These are phyloP conservation scores for Pyrenophora tritici-repentis DNA, from an alignment of 2,329 filamentous ascomycete species.

Conservation along the genomic window DNA sequence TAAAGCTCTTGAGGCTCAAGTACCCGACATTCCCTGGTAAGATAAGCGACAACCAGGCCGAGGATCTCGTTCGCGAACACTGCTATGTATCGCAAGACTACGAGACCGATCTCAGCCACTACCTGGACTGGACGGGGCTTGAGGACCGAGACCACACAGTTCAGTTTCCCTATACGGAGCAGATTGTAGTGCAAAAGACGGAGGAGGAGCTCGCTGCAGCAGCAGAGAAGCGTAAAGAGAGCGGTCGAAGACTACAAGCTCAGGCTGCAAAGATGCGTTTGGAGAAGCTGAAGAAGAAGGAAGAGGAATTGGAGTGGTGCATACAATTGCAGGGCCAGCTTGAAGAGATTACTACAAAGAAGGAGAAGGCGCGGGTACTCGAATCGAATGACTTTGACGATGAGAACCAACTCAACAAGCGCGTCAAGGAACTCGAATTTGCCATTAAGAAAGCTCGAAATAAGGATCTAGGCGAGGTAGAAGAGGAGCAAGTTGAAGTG, in stretches of 20 bases:
- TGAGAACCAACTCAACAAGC: slow-evolving; percentile 80
- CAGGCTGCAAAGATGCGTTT: slow-evolving; percentile 97
- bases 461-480: slow-evolving; percentile 84
- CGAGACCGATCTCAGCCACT: slow-evolving; percentile 73
- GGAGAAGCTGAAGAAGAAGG: slow-evolving; percentile 93
- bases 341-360: slow-evolving; percentile 79
- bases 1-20: slow-evolving; percentile 87
- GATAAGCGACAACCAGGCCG: slow-evolving; percentile 82
- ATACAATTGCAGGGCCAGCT: slow-evolving; percentile 78
- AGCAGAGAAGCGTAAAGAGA: slow-evolving; percentile 93
- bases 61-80: slow-evolving; percentile 84
- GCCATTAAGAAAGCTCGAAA: slow-evolving; percentile 87
- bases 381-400: slow-evolving; percentile 93
- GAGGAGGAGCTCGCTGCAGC: slow-evolving; percentile 90
- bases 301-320: slow-evolving; percentile 93
- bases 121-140: slow-evolving; percentile 87
- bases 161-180: slow-evolving; percentile 92
- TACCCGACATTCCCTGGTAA: slow-evolving; percentile 89
- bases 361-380: slow-evolving; percentile 74
- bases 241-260: slow-evolving; percentile 86
- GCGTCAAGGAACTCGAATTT: slow-evolving; percentile 87
- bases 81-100: slow-evolving; percentile 89
- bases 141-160: slow-evolving; percentile 88
- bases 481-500: slow-evolving; percentile 75
- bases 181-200: slow-evolving; percentile 86